phyloP scores from a whole-genome alignment of 371 early-diverging fungal genomes.

The Mucor saturninus region DNA sequence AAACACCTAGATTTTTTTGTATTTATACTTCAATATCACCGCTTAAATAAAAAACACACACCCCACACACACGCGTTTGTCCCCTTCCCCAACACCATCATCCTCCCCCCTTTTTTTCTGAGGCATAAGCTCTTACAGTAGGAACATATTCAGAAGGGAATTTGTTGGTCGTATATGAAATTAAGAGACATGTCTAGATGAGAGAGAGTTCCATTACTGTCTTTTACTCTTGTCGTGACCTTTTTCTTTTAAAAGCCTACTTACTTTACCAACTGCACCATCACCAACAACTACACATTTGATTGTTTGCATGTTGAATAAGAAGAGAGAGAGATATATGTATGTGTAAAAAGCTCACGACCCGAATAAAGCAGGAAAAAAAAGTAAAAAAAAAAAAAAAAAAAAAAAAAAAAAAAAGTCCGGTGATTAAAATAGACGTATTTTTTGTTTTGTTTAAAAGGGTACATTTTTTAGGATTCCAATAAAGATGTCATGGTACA shows the following conservation, averaged over 20 bases:
- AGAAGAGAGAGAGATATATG: no score
- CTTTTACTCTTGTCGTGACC: neutral
- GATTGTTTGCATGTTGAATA: slow-evolving; percentile 73
- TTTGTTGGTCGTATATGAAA: slow-evolving; percentile 98
- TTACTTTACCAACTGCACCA: slow-evolving; percentile 98
- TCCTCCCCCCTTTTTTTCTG: neutral
- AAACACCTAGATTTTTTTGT: slow-evolving; percentile 72
- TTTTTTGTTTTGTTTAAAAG: neutral
- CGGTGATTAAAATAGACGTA: neutral
- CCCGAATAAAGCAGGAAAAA: neutral
- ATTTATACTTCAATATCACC: no score
- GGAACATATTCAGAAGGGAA: slow-evolving; percentile 99
- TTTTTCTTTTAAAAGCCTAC: slow-evolving; percentile 3
- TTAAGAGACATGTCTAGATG: slow-evolving; percentile 93
- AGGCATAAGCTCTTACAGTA: slow-evolving; percentile 67
- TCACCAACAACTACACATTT: slow-evolving; percentile 98
- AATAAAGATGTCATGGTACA: slow-evolving; percentile 10
- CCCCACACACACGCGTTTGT: neutral
- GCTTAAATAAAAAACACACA: neutral
- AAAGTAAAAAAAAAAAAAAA: slow-evolving; percentile 9
- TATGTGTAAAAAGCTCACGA: no score
- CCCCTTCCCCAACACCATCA: no score
- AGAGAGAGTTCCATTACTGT: neutral
- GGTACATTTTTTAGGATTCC: slow-evolving; percentile 10
- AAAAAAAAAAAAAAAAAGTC: neutral